Evolutionary conservation across 495 filamentous ascomycete genomes (phyloP).

Genomic region (Filosporella fistucella): DNA sequence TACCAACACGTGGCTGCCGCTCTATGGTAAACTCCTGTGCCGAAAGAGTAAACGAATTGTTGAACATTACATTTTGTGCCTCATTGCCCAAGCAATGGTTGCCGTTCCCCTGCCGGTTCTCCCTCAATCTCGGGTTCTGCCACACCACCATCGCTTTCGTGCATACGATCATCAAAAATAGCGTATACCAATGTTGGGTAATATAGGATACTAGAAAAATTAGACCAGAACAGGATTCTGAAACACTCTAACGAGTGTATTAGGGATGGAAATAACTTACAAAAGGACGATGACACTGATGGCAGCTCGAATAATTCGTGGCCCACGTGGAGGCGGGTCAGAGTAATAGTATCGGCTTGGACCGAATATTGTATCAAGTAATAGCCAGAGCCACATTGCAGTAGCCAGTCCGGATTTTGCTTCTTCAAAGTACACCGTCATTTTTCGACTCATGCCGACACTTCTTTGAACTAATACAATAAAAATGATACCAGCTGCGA

Average conservation of each 20-base stretch:
- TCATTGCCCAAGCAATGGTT: constrained; percentile 5
- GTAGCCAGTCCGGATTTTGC: constrained; percentile 21
- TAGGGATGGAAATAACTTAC: constrained; percentile 3
- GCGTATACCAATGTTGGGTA: constrained; percentile 13
- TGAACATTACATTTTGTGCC: too few relatives aligned
- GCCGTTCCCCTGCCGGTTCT: constrained; percentile 5
- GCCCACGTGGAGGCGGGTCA: neutral
- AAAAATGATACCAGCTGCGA: constrained; percentile 21
- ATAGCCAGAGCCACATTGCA: constrained; percentile 23
- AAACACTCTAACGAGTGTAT: neutral
- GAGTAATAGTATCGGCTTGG: neutral
- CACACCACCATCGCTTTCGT: neutral
- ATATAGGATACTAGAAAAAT: constrained; percentile 12
- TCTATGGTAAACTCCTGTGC: too few relatives aligned
- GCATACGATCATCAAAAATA: constrained; percentile 1
- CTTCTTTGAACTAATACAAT: constrained; percentile 21
- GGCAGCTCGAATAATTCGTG: constrained; percentile 1
- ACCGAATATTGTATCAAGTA: constrained; percentile 12
- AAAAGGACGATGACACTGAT: constrained; percentile 12
- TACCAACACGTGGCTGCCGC: too few relatives aligned
- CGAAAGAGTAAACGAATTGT: too few relatives aligned
- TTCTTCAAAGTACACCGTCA: constrained; percentile 19
- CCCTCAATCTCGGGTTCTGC: neutral
- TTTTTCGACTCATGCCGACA: constrained; percentile 1
- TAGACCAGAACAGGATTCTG: too few relatives aligned